Evolutionary conservation across 179 eudicot genomes (phyloP).

Genomic region (Pouteria campechiana): DNA sequence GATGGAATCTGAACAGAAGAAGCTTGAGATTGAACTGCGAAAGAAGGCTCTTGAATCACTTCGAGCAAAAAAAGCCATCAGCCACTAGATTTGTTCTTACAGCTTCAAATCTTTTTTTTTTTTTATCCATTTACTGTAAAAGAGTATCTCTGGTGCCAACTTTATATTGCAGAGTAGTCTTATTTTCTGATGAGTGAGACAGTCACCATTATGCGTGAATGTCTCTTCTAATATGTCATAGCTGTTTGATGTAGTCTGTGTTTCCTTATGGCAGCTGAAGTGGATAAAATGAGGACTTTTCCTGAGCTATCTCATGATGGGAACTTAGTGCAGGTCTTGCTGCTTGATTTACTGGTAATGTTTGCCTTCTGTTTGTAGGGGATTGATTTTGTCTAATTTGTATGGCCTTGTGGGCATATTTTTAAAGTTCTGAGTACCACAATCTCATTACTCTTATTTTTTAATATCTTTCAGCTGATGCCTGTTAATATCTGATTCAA

Average conservation of each 20-base stretch:
- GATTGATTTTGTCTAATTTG: slow-evolving; percentile 14
- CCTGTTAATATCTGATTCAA: too few relatives aligned
- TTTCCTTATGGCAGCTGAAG: slow-evolving; percentile 96
- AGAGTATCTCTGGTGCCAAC: slow-evolving; percentile 13
- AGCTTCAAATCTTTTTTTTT: slow-evolving; percentile 5
- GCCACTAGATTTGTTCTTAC: slow-evolving; percentile 32
- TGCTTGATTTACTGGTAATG: slow-evolving; percentile 78
- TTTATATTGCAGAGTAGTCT: slow-evolving; percentile 7
- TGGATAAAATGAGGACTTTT: slow-evolving; percentile 87
- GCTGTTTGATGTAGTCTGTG: slow-evolving; percentile 63
- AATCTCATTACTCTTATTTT: too few relatives aligned
- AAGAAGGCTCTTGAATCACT: slow-evolving; percentile 90
- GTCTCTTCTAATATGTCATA: too few relatives aligned
- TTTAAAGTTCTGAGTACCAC: too few relatives aligned
- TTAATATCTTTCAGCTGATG: too few relatives aligned
- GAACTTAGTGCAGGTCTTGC: slow-evolving; percentile 66
- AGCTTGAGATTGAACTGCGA: slow-evolving; percentile 87
- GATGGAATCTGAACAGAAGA: slow-evolving; percentile 59
- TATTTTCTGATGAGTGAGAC: background rate
- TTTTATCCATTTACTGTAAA: slow-evolving; percentile 6
- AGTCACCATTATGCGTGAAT: too few relatives aligned
- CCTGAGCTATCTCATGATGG: slow-evolving; percentile 75
- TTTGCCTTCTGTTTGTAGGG: slow-evolving; percentile 49
- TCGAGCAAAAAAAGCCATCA: slow-evolving; percentile 80
- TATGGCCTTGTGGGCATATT: slow-evolving; percentile 10